phyloP scores from a whole-genome alignment of 1,284 basidiomycete genomes.

The Trametes sp. region DNA sequence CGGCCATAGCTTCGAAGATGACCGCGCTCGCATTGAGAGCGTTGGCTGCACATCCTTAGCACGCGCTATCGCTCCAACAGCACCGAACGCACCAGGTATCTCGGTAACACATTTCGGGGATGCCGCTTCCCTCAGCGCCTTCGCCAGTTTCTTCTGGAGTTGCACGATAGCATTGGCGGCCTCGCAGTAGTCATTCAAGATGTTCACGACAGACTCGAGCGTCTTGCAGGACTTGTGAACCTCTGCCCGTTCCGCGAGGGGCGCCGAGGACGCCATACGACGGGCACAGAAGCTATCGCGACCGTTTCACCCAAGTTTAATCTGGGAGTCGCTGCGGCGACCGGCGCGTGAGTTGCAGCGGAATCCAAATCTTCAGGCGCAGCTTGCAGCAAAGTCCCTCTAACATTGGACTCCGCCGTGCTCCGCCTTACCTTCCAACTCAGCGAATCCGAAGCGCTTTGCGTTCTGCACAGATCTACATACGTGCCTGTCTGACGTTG shows the following conservation, averaged over 20 bases:
- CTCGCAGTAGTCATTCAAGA: slow-evolving; percentile 78
- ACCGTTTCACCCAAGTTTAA: no score
- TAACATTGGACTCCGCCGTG: neutral
- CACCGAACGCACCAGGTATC: slow-evolving; percentile 57
- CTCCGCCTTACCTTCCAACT: neutral
- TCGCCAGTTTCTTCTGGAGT: slow-evolving; percentile 78
- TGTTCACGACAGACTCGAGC: slow-evolving; percentile 68
- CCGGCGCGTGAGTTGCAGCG: slow-evolving; percentile 11
- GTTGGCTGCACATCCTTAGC: slow-evolving; percentile 54
- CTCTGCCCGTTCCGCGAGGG: slow-evolving; percentile 63
- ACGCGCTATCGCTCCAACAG: neutral
- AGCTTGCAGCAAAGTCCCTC: neutral
- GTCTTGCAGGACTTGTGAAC: slow-evolving; percentile 83
- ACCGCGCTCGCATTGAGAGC: slow-evolving; percentile 66
- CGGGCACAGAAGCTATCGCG: slow-evolving; percentile 9
- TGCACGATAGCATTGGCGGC: slow-evolving; percentile 65
- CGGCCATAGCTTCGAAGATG: slow-evolving; percentile 72
- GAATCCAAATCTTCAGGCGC: neutral
- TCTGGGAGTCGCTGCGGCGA: slow-evolving; percentile 5
- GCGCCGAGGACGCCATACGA: slow-evolving; percentile 27
- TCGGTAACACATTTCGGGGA: slow-evolving; percentile 64
- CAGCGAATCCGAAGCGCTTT: neutral
- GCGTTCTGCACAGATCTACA: no score
- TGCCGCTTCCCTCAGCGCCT: slow-evolving; percentile 71
- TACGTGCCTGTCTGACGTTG: no score